These are phyloP conservation scores for Mucor ambiguus DNA, from an alignment of 371 early-diverging fungal species.

Conservation along the genomic window DNA sequence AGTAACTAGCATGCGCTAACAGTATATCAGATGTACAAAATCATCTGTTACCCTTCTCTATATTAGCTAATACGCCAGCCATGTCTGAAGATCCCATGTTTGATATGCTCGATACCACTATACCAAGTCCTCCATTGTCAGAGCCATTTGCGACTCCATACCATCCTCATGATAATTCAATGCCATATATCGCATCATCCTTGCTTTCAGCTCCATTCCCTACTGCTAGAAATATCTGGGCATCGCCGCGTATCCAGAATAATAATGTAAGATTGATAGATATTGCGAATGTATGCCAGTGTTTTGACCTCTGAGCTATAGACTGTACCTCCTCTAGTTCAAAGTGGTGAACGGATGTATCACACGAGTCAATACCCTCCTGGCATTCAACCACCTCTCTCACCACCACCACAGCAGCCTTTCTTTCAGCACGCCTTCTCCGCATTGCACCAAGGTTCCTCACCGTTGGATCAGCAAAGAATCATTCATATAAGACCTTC, in stretches of 20 bases:
- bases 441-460: not conserved
- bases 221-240: slow-evolving; percentile 19
- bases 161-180: not conserved
- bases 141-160: not conserved
- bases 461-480: not conserved
- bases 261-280: slow-evolving; percentile 5
- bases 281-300: not conserved
- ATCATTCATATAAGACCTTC: not conserved
- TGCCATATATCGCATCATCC: slow-evolving; percentile 2
- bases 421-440: not conserved
- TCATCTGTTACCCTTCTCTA: not conserved
- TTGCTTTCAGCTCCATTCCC: slow-evolving; percentile 16
- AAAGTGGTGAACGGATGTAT: not conserved
- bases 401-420: not conserved
- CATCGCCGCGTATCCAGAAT: slow-evolving; percentile 13
- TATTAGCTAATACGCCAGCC: not conserved
- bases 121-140: slow-evolving; percentile 4
- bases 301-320: not conserved
- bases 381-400: slow-evolving; percentile 1
- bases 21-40: not conserved
- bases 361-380: not conserved
- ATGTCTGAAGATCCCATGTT: not conserved
- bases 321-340: slow-evolving; percentile 9
- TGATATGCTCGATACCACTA: not conserved
- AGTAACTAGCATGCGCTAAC: not conserved